These are phyloP conservation scores for Kalmanozyma brasiliensis DNA, from an alignment of 1,284 basidiomycete genomes.

Conservation along the genomic window DNA sequence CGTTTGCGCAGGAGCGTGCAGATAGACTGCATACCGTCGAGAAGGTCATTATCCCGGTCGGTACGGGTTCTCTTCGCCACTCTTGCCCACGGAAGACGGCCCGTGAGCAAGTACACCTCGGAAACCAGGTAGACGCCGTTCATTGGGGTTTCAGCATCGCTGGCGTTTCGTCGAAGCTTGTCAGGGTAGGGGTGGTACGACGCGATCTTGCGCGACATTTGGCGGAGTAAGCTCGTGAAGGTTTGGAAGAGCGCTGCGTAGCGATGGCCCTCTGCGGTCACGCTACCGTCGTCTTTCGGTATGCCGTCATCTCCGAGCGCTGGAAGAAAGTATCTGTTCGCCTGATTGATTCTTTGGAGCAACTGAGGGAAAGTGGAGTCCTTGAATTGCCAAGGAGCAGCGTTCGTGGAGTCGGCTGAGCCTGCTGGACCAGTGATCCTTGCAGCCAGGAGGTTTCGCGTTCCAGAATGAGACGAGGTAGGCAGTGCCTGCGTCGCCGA, in stretches of 20 bases:
- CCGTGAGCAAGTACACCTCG: conserved; percentile 32
- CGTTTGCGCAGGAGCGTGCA: conserved; percentile 20
- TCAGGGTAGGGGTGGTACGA: conserved; percentile 18
- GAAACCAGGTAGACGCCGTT: conserved; percentile 16
- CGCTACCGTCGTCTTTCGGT: neutral
- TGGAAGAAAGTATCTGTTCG: conserved; percentile 6
- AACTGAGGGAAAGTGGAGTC: conserved; percentile 27
- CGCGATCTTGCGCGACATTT: conserved; percentile 16
- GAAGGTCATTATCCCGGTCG: conserved; percentile 16
- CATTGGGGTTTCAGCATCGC: neutral
- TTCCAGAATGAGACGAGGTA: too few species aligned
- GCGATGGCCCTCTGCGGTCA: conserved; percentile 15
- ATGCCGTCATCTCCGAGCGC: neutral
- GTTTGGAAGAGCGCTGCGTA: conserved; percentile 17
- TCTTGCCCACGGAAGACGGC: conserved; percentile 31
- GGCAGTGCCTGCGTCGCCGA: neutral
- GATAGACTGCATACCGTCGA: conserved; percentile 20
- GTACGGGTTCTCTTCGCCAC: conserved; percentile 12
- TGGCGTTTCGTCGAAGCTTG: neutral
- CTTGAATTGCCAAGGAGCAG: conserved; percentile 14
- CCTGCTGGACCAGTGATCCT: conserved; percentile 3
- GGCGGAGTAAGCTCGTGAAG: conserved; percentile 13
- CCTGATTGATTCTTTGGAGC: conserved; percentile 12
- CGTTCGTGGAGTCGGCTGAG: neutral
- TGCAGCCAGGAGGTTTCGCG: conserved; percentile 5